Conservation (phyloP, 495 filamentous ascomycete species). For the Halenospora varia region DNA sequence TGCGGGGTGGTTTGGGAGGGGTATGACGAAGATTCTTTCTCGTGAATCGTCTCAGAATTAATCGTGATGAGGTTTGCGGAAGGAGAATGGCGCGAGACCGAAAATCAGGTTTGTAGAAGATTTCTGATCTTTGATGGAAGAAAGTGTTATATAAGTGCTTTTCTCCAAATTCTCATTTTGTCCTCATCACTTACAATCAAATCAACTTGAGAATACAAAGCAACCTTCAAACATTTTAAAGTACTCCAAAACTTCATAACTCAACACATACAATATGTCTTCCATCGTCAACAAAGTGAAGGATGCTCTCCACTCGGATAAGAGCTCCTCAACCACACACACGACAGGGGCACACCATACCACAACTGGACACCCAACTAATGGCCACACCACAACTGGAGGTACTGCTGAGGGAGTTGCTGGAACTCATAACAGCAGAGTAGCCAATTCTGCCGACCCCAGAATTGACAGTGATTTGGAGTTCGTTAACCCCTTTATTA, state of each 20-base stretch:
- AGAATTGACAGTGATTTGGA: neutral
- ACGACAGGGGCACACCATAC: conserved; percentile 4
- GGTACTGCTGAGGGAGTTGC: conserved; percentile 14
- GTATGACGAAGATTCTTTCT: conserved; percentile 23
- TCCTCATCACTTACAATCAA: neutral
- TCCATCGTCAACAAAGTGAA: conserved; percentile 24
- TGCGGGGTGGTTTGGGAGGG: neutral
- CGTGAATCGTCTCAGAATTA: conserved; percentile 19
- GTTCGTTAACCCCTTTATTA: neutral
- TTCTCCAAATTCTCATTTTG: neutral
- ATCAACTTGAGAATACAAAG: neutral
- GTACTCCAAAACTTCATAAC: neutral
- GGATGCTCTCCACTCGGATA: conserved; percentile 21
- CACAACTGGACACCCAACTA: conserved; percentile 1
- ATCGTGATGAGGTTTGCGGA: neutral
- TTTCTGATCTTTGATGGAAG: too few species aligned
- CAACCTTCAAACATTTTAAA: neutral
- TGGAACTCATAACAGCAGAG: conserved; percentile 6
- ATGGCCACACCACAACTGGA: conserved; percentile 1
- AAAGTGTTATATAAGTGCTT: too few species aligned
- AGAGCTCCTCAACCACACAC: neutral
- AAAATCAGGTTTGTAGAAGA: too few species aligned
- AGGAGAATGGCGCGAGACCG: too few species aligned
- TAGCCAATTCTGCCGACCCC: conserved; percentile 15
- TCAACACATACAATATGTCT: conserved; percentile 20